Percentiles rank a stretch among this genome's conserved stretches.
These are phyloP conservation scores for Rubroshorea leprosula DNA, from an alignment of 345 rosid species.

Conservation along the genomic window DNA sequence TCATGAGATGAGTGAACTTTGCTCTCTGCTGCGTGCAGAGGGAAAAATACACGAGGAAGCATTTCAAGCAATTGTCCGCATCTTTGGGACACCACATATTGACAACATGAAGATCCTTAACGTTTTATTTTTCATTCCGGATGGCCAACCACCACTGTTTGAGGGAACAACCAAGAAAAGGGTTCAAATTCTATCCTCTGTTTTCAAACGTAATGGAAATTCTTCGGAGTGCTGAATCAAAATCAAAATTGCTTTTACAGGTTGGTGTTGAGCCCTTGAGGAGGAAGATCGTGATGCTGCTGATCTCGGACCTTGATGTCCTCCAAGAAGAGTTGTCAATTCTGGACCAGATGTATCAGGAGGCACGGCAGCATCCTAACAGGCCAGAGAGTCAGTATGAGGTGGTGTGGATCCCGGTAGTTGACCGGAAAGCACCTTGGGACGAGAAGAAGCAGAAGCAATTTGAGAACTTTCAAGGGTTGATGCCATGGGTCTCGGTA, in stretches of 20 bases:
- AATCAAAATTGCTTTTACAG: slow-evolving; percentile 25
- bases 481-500: slow-evolving; percentile 62
- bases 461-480: slow-evolving; percentile 26
- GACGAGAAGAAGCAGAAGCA: slow-evolving; percentile 12
- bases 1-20: no score
- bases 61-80: slow-evolving; percentile 32
- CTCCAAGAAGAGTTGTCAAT: slow-evolving; percentile 30
- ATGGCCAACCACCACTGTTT: slow-evolving; percentile 44
- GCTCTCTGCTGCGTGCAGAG: no score
- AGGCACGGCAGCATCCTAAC: slow-evolving; percentile 25
- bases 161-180: slow-evolving; percentile 49
- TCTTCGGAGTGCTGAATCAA: neutral
- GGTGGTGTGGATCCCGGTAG: slow-evolving; percentile 60
- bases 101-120: slow-evolving; percentile 63
- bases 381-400: slow-evolving; percentile 48
- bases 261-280: slow-evolving; percentile 38
- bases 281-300: slow-evolving; percentile 43
- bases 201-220: no score
- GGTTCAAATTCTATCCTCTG: slow-evolving; percentile 19
- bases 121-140: slow-evolving; percentile 47
- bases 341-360: slow-evolving; percentile 35
- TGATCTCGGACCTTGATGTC: slow-evolving; percentile 50
- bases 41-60: slow-evolving; percentile 45
- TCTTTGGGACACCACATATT: slow-evolving; percentile 42
- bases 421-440: slow-evolving; percentile 28